Evolutionary conservation across 164 flowering plant genomes (phyloP), one percentile per base, ranked within the genome.

Genomic region (Vitis labrusca): DNA sequence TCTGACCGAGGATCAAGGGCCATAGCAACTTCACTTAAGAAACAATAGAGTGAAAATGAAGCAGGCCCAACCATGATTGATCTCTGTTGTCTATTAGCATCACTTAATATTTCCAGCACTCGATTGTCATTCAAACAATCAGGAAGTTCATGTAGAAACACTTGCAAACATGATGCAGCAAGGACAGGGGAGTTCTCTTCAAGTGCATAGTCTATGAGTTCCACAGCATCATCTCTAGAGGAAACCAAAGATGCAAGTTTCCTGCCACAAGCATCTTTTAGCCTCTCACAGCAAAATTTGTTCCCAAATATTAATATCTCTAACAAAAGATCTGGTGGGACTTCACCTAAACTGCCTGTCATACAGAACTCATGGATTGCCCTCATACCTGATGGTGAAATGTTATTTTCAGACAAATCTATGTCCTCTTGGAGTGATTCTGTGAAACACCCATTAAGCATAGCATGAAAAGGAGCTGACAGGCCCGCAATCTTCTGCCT

Each of bases 131-230:
- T 81, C 73, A 96, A 76, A 74, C 97, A 86, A 49, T 83, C 85
- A 9, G 99, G 98, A 74, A 96, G 90, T 47, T 91, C 92, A 49
- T 80, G 86, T 19, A 96, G 74, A 69, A 93, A 85, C 23, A 84
- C 83, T 78, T 96, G 99, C 82, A 96, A 80, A 73, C 99, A 96
- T n/a, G 98, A 87, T 13, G 95, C 93, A 66, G 98, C 97, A 70
- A 91, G 86, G 44, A 90, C 77, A 50, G 89, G 88, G 37, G 85
- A 82, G 72, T 82, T 78, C 75, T 96, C 97, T 76, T 90, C 94
- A 23, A 91, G 79, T 10, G 97, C 94, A 77, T 76, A 91, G 48
- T 90, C 94, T 83, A 92, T 82, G 65, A 93, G 91, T 62, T 88
- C 92, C 27, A 88, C 66, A 1, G 97, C 97, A 79, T 89, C 95